Percentiles rank a stretch among this genome's conserved stretches.
phyloP scores from a whole-genome alignment of 345 rosid species.

The Linum tenue region DNA sequence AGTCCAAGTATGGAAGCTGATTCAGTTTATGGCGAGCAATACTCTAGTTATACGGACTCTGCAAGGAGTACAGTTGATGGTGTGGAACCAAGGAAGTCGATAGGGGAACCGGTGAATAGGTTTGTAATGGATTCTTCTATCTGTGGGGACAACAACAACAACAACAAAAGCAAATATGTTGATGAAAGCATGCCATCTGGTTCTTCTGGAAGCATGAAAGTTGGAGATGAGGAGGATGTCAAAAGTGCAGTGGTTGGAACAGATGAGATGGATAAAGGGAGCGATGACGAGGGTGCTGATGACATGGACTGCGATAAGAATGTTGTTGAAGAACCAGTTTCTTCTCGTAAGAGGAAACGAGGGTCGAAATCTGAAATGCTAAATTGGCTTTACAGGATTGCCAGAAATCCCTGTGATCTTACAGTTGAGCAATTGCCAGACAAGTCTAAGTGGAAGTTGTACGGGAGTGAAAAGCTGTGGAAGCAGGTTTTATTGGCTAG shows the following conservation, averaged over 20 bases:
- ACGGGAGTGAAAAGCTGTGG: conserved; percentile 56
- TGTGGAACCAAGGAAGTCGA: neutral
- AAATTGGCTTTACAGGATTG: conserved; percentile 50
- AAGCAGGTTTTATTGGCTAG: conserved; percentile 60
- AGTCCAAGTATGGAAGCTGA: conserved; percentile 15
- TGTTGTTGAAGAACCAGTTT: conserved; percentile 7
- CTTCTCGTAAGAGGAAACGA: conserved; percentile 41
- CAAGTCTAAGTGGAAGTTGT: conserved; percentile 53
- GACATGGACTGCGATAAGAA: conserved; percentile 12
- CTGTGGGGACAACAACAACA: neutral
- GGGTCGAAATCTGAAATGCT: conserved; percentile 37
- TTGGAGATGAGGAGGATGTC: neutral
- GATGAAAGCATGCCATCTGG: neutral
- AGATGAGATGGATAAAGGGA: neutral
- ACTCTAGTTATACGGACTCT: neutral
- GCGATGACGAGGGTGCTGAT: conserved; percentile 11
- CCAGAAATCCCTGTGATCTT: conserved; percentile 53
- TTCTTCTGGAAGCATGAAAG: neutral
- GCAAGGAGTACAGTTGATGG: neutral
- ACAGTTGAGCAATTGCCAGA: conserved; percentile 49
- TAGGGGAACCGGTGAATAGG: too few species aligned
- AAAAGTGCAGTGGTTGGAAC: neutral
- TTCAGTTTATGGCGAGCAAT: conserved; percentile 21
- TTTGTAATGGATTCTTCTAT: neutral
- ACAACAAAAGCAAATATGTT: neutral